These are phyloP conservation scores for Malassezia cuniculi DNA, from an alignment of 1,284 basidiomycete species.

Conservation along the genomic window DNA sequence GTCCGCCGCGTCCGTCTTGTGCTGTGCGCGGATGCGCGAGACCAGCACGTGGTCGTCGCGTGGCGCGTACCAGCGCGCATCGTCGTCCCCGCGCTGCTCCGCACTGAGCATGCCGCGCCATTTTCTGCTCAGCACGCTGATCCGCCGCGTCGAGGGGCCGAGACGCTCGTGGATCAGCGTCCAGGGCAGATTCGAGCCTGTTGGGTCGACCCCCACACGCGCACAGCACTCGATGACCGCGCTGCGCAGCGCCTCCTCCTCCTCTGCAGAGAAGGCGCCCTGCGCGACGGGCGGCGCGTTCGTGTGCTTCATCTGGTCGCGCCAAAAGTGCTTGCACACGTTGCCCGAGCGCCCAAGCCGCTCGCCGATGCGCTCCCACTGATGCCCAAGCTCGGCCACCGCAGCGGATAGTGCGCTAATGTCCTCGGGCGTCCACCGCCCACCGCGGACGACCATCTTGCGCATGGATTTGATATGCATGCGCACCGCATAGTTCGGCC, in stretches of 20 bases:
- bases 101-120: constrained; percentile 17
- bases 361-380: constrained; percentile 15
- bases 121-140: constrained; percentile 15
- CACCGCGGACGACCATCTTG: constrained; percentile 13
- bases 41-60: constrained; percentile 14
- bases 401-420: constrained; percentile 9
- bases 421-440: constrained; percentile 11
- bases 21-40: constrained; percentile 11
- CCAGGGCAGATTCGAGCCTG: constrained; percentile 15
- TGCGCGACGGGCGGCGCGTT: constrained; percentile 5
- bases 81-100: constrained; percentile 13
- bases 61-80: constrained; percentile 15
- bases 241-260: constrained; percentile 11
- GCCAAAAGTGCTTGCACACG: constrained; percentile 16
- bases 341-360: constrained; percentile 15
- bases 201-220: constrained; percentile 9
- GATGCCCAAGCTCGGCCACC: constrained; percentile 14
- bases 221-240: constrained; percentile 11
- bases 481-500: constrained; percentile 15
- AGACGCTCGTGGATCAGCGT: constrained; percentile 15
- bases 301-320: constrained; percentile 13
- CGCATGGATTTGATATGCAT: constrained; percentile 17
- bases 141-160: constrained; percentile 12
- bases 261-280: constrained; percentile 10
- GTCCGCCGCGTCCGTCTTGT: constrained; percentile 7